Base-by-base conservation (phyloP, 1,284 basidiomycete genomes). In the Rhodotorula sp. region DNA sequence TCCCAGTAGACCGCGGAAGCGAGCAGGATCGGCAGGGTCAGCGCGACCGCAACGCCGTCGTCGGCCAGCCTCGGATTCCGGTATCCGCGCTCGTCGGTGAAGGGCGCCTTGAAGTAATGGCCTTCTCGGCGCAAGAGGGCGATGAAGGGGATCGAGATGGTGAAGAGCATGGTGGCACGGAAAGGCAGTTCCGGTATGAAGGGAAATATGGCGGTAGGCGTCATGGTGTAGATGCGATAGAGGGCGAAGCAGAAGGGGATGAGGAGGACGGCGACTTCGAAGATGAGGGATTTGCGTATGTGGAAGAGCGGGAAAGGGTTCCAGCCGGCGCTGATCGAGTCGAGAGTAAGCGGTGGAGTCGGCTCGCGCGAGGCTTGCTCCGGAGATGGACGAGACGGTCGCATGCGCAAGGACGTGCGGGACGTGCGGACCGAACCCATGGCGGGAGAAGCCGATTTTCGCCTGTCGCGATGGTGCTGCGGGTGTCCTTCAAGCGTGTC, bases 21-120 rank as follows among this genome's bases (percentile, higher is more conserved):
- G 44, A 79, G 68, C 6, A 79, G 68, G 24, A 79, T 59, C 4
- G 78, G 78, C 4, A 79, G 66, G 9, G 63, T 65, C 22, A 78
- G 65, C 5, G 75, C 78, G 1, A 68, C 68, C 0, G 76, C 70
- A 47, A 78, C 71, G 34, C 78, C 78, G 51, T 79, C 77, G 63
- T 79, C 78, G 5, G 77, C 77, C 1, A 59, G 56, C 11, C 46
- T 46, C 6, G 75, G 62, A 49, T 71, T 65, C 30, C 78, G 68
- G 62, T 78, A 79, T 4, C 78, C 78, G 36, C 78, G 70, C 44
- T 74, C 72, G 67, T 79, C 78, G 52, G 78, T 79, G 61, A 79
- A 79, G 24, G 78, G 76, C 11, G 77, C 75, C 59, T 74, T 70
- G 68, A 75, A 76, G 64, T 77, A 73, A 32, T 54, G 32, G 0